phyloP scores from a whole-genome alignment of 2,329 filamentous ascomycete species.

The Sporothrix protearum region DNA sequence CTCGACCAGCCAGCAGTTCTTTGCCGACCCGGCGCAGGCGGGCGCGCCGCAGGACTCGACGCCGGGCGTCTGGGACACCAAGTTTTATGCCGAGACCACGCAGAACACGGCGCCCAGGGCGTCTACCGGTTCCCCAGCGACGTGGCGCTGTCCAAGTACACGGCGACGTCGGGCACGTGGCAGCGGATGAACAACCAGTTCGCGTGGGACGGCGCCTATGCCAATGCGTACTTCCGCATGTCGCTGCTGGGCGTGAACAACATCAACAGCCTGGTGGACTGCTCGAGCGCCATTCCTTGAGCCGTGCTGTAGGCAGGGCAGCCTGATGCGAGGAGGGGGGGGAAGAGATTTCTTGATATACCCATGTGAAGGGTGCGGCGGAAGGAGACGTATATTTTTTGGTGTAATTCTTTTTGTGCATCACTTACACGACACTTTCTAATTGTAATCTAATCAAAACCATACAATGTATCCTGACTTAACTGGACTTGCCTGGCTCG shows the following conservation, averaged over 20 bases:
- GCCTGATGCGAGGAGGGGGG: neutral
- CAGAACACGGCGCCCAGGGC: constrained; percentile 32
- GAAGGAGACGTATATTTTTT: no score
- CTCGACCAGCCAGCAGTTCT: constrained; percentile 46
- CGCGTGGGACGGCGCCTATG: constrained; percentile 49
- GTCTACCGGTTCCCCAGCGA: constrained; percentile 44
- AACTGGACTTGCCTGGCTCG: no score
- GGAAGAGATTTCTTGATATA: neutral
- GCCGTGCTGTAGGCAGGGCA: neutral
- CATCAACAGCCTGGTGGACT: constrained; percentile 54
- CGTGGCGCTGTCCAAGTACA: constrained; percentile 39
- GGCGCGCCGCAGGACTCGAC: constrained; percentile 47
- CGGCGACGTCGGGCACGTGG: constrained; percentile 39
- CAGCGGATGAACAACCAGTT: constrained; percentile 36
- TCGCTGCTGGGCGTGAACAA: constrained; percentile 54
- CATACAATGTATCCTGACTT: no score
- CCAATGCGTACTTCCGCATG: constrained; percentile 52
- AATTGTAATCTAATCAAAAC: neutral
- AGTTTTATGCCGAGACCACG: constrained; percentile 46
- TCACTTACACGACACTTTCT: neutral
- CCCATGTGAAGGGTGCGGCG: neutral
- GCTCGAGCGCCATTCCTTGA: constrained; percentile 37
- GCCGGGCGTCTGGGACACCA: constrained; percentile 48
- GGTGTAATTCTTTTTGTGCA: no score
- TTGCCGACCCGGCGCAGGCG: constrained; percentile 40